Evolutionary conservation across 1,284 basidiomycete species (phyloP), one percentile per base, ranked within the genome.

Genomic region (Neonothopanus nambi): DNA sequence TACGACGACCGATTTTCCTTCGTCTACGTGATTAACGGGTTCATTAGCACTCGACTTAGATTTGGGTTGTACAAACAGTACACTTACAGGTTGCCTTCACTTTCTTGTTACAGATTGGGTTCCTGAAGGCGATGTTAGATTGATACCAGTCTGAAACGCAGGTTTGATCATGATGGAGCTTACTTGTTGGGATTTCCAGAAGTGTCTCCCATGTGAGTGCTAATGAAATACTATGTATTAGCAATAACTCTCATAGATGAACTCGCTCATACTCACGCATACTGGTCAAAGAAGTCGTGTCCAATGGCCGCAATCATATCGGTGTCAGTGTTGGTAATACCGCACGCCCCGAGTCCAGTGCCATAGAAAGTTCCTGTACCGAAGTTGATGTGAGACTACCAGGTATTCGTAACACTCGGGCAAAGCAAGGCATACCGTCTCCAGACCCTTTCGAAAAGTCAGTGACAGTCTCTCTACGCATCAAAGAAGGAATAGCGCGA

Each of bases 301-400:
- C 67, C 68, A 21, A 70, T 65, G 5, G 72, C 73, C 11, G 63
- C 70, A 54, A 73, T 67, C 45, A 65, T 61, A 18, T 73, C 64
- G 37, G 51, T 41, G 53, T 60, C 61, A n/a, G 15, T 61, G 59
- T 67, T 72, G 51, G 56, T 63, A 33, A 61, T 59, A 11, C 71
- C 72, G 59, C 72, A 75, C 1, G 73, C 71, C 39, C 71, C 72
- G 18, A 74, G 61, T 8, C 72, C 73, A 9, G 67, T 36, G 6
- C 46, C 42, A 23, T 51, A 57, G 42, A 47, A 57, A 38, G 55
- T 57, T 21, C 35, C 55, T 57, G n/a, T 4, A 43, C 20, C n/a
- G 12, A 30, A 17, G 12, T 30, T 21, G 18, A 17, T 18, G 30
- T 24, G n/a, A 52, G 7, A 44, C 61, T 68, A 21, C 56, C 64